Evolutionary conservation across 2,329 filamentous ascomycete genomes (phyloP).

Genomic region (Paecilomyces niveus): DNA sequence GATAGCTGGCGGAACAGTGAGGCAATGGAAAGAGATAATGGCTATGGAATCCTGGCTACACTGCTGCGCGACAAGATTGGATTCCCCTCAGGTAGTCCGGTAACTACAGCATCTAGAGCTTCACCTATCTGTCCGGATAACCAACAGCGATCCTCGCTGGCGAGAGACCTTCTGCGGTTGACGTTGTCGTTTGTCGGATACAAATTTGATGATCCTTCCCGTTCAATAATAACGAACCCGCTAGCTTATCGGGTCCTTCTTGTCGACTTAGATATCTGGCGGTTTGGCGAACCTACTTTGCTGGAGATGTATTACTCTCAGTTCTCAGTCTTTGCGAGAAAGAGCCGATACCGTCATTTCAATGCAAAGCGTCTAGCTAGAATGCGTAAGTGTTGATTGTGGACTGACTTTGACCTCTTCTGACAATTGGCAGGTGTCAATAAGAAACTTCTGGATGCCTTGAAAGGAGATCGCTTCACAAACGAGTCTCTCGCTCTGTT

Average conservation of each 20-base stretch:
- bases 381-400: slow-evolving; percentile 64
- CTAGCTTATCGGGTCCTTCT: slow-evolving; percentile 87
- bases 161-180: slow-evolving; percentile 60
- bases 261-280: slow-evolving; percentile 91
- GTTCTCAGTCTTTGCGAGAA: slow-evolving; percentile 79
- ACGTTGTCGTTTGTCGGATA: slow-evolving; percentile 87
- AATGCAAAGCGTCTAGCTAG: slow-evolving; percentile 79
- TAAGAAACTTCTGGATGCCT: slow-evolving; percentile 78
- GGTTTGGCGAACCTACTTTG: slow-evolving; percentile 65
- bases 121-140: slow-evolving; percentile 25
- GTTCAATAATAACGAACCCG: slow-evolving; percentile 92
- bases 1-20: slow-evolving; percentile 97
- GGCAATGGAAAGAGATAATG: slow-evolving; percentile 93
- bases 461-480: slow-evolving; percentile 76
- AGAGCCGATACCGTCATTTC: slow-evolving; percentile 86
- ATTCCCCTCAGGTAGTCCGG: slow-evolving; percentile 17
- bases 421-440: slow-evolving; percentile 60
- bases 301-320: slow-evolving; percentile 91
- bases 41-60: slow-evolving; percentile 80
- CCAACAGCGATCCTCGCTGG: slow-evolving; percentile 46
- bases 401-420: neutral
- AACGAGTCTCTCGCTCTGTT: slow-evolving; percentile 68
- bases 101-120: slow-evolving; percentile 36
- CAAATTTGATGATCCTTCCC: slow-evolving; percentile 66
- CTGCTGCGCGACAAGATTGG: slow-evolving; percentile 73